Evolutionary conservation across 306 rosid genomes (phyloP), one percentile per base, ranked within the genome.

Genomic region (Medicago ruthenica): DNA sequence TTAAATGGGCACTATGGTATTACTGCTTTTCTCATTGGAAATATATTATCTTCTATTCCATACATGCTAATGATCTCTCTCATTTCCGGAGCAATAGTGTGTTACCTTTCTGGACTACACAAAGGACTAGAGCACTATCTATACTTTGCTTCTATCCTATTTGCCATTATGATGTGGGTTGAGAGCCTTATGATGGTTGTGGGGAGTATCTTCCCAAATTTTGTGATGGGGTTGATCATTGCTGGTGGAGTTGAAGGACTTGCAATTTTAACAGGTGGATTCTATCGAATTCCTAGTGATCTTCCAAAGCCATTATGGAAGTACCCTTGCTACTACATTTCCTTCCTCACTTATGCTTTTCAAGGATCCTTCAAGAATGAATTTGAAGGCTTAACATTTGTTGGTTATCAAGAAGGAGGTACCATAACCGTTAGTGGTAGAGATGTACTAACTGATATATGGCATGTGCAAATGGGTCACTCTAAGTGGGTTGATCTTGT

Each of bases 131-230:
- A 78, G 0, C 87, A 87, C 71, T 86, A 86, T 55, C 55, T 81
- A 14, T 86, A 67, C 81, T 85, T 90, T 5, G 40, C 79, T 7
- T 18, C 76, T 22, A 75, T 85, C 2, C 87, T 88, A 20, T 88
- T 90, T 48, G 71, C 67, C 15, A 39, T 65, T 31, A 68, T 83
- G 79, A 76, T 83, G 78, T 57, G 83, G 81, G 96, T 88, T 2
- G 93, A 90, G 70, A 85, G 93, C 86, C 77, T 86, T 0, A 90
- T 90, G 96, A 85, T 90, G 91, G 81, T 88, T 18, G 88, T 90
- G 27, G 89, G 86, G 0, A 85, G 93, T 22, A 44, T 87, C 17
- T 80, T 80, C 8, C 87, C 94, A 3, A 86, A 89, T 62, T 89
- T 72, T 45, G 85, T 87, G 9, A 81, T 84, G 86, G 93, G 93